These are phyloP conservation scores for Gossypium laxum DNA, from an alignment of 441 rosid genomes.

Conservation along the genomic window DNA sequence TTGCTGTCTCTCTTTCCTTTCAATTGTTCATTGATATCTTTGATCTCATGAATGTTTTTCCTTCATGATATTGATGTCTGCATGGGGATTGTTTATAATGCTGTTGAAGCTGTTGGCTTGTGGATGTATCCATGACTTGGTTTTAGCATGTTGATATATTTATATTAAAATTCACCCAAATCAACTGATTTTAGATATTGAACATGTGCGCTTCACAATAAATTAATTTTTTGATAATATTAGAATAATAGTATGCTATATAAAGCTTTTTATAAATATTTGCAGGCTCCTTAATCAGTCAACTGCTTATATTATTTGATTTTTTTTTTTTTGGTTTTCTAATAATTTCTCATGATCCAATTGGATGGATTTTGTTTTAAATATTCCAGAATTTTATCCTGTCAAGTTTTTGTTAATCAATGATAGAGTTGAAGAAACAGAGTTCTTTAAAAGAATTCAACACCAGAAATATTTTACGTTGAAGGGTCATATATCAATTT, in stretches of 20 bases:
- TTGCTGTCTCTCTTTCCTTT: constrained; percentile 2
- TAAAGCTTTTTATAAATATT: background rate
- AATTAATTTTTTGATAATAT: background rate
- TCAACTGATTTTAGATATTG: background rate
- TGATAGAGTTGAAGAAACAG: background rate
- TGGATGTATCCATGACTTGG: constrained; percentile 8
- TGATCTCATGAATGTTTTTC: background rate
- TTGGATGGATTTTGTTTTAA: background rate
- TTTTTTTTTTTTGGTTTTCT: background rate
- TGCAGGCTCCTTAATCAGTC: background rate
- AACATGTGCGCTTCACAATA: background rate
- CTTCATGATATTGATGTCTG: background rate
- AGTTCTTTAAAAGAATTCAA: constrained; percentile 8
- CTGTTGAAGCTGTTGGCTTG: background rate
- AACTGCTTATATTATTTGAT: background rate
- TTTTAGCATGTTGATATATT: background rate
- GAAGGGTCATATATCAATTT: background rate
- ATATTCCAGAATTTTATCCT: background rate
- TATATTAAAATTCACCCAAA: background rate
- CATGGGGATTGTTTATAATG: constrained; percentile 4
- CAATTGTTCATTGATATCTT: constrained; percentile 7
- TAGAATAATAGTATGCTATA: background rate
- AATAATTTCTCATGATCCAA: background rate
- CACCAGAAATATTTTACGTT: background rate
- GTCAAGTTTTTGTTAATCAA: constrained; percentile 6